These are phyloP conservation scores for Phytophthora multivora DNA, from an alignment of 352 stramenopile genomes.

Conservation along the genomic window DNA sequence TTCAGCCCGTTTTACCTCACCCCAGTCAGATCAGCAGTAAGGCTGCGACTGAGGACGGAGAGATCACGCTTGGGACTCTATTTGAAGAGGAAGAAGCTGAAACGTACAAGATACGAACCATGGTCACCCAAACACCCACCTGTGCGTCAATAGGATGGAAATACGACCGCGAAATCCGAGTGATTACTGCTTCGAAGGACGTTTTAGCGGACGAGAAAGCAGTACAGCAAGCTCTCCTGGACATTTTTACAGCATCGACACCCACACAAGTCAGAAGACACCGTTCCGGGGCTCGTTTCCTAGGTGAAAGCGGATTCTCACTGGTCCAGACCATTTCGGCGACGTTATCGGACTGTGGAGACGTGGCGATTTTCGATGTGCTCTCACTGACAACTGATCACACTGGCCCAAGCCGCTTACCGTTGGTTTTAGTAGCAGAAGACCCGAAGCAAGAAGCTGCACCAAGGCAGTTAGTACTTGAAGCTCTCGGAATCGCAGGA, in stretches of 20 bases:
- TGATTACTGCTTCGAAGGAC: slow-evolving; percentile 6
- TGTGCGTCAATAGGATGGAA: slow-evolving; percentile 4
- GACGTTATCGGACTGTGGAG: slow-evolving; percentile 12
- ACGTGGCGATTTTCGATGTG: slow-evolving; percentile 15
- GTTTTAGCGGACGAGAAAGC: slow-evolving; percentile 9
- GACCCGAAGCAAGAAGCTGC: not conserved
- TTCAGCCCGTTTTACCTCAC: slow-evolving; percentile 25
- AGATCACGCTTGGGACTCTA: slow-evolving; percentile 20
- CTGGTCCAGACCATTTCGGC: slow-evolving; percentile 16
- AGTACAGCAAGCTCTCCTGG: slow-evolving; percentile 5
- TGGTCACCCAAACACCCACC: slow-evolving; percentile 7
- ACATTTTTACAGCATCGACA: slow-evolving; percentile 8
- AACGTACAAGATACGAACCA: not conserved
- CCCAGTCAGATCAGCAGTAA: slow-evolving; percentile 19
- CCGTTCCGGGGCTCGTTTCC: slow-evolving; percentile 14
- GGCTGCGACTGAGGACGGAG: slow-evolving; percentile 5
- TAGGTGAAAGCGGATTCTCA: slow-evolving; percentile 4
- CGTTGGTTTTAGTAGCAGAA: slow-evolving; percentile 16
- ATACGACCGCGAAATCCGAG: slow-evolving; percentile 12
- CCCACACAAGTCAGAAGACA: slow-evolving; percentile 6
- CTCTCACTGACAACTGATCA: slow-evolving; percentile 4
- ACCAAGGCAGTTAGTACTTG: slow-evolving; percentile 15
- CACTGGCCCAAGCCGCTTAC: not conserved
- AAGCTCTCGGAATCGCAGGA: slow-evolving; percentile 21
- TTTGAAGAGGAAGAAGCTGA: slow-evolving; percentile 11